Evolutionary conservation across 306 rosid species (phyloP).

Genomic region (Hylodesmum podocarpum): DNA sequence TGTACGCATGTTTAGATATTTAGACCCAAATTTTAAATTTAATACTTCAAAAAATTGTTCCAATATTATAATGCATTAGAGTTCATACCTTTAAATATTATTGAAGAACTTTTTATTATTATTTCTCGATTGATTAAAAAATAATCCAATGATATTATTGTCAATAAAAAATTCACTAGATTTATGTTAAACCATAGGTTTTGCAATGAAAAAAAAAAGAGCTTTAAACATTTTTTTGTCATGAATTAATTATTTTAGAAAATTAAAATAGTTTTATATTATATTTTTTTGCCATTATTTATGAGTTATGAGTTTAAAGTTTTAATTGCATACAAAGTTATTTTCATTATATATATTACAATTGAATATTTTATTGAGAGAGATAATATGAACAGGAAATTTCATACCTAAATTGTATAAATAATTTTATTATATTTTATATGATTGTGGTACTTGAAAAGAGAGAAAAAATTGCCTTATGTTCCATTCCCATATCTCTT

Average conservation of each 20-base stretch:
- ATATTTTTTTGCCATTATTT: not conserved
- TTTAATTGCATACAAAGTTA: not conserved
- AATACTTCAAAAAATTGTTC: not conserved
- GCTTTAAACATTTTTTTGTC: not conserved
- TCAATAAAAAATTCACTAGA: no score
- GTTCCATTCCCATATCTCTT: not conserved
- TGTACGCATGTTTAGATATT: not conserved
- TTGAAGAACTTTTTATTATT: no score
- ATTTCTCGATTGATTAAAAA: no score
- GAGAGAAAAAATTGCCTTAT: not conserved
- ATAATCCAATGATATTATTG: no score
- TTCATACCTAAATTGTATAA: not conserved
- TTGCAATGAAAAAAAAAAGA: no score
- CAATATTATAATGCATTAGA: no score
- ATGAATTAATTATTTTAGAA: not conserved
- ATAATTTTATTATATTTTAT: not conserved
- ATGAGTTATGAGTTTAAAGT: not conserved
- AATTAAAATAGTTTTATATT: not conserved
- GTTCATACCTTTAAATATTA: no score
- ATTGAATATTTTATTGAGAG: not conserved
- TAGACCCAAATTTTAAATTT: not conserved
- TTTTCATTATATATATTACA: no score
- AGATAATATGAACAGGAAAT: not conserved
- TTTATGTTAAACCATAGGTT: no score
- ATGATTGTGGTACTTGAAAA: no score